Evolutionary conservation across 768 basidiomycete species (phyloP).

Genomic region (Leccinum barrowsii): DNA sequence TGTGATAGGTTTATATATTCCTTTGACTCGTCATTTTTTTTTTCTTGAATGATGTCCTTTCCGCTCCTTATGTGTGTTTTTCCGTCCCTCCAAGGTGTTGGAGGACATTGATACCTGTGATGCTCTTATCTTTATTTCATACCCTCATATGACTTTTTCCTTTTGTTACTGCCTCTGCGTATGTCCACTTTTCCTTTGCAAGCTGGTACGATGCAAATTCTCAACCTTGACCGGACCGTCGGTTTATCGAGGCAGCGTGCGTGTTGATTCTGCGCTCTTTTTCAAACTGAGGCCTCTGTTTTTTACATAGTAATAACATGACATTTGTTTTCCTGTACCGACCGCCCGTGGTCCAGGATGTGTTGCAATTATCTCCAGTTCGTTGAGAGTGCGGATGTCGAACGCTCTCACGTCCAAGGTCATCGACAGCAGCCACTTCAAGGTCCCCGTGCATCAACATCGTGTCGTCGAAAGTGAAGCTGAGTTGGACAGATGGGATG

Average conservation of each 20-base stretch:
- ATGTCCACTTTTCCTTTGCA: background rate
- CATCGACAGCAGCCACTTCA: too few relatives aligned
- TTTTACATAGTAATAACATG: too few relatives aligned
- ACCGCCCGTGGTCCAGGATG: too few relatives aligned
- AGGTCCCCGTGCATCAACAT: too few relatives aligned
- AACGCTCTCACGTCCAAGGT: too few relatives aligned
- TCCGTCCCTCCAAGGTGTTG: conserved; percentile 1
- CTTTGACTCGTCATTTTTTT: background rate
- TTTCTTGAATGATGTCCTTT: conserved; percentile 5
- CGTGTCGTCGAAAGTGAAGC: too few relatives aligned
- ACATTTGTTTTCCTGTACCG: too few relatives aligned
- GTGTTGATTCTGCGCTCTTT: background rate
- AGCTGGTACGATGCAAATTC: background rate
- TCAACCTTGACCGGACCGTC: background rate
- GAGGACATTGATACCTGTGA: conserved; percentile 22
- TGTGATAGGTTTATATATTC: conserved; percentile 7
- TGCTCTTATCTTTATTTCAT: conserved; percentile 12
- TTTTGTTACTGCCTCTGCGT: background rate
- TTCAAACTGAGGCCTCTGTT: too few relatives aligned
- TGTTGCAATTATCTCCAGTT: too few relatives aligned
- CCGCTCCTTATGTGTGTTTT: background rate
- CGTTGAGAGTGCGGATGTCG: too few relatives aligned
- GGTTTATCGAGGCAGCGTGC: background rate
- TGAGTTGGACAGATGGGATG: too few relatives aligned
- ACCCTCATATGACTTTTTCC: conserved; percentile 7